Evolutionary conservation across 768 basidiomycete genomes (phyloP).

Genomic region (Leccinellum albellum): DNA sequence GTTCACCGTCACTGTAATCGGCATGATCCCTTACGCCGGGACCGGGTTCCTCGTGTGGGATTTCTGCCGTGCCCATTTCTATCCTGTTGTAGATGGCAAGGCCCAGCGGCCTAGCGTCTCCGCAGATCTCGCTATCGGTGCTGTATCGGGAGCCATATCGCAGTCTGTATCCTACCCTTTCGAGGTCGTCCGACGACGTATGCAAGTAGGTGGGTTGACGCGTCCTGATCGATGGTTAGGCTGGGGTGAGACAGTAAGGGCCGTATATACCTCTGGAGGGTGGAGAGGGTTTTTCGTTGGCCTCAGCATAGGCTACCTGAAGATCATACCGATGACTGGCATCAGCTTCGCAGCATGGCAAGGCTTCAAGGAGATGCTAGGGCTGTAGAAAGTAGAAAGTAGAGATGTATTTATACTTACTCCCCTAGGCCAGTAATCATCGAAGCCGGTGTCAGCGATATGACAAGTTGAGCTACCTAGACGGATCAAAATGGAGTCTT

Average conservation of each 20-base stretch:
- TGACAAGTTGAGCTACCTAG: background rate
- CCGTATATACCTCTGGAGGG: conserved; percentile 66
- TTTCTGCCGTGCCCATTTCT: conserved; percentile 57
- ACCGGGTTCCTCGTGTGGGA: conserved; percentile 94
- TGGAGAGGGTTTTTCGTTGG: conserved; percentile 91
- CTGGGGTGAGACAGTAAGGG: conserved; percentile 65
- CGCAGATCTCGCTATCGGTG: conserved; percentile 80
- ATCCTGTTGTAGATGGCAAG: conserved; percentile 44
- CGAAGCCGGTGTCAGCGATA: background rate
- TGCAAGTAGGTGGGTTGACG: conserved; percentile 91
- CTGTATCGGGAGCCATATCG: conserved; percentile 75
- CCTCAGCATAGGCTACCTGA: conserved; percentile 85
- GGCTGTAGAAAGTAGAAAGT: conserved; percentile 21
- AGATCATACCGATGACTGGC: conserved; percentile 95
- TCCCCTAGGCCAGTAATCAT: background rate
- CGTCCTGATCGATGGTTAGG: conserved; percentile 72
- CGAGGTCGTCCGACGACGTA: conserved; percentile 85
- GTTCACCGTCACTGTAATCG: conserved; percentile 87
- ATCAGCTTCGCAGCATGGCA: conserved; percentile 94
- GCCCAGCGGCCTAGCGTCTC: conserved; percentile 39
- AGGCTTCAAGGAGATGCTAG: conserved; percentile 29
- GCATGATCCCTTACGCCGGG: conserved; percentile 95
- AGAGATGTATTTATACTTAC: background rate
- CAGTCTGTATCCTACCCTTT: conserved; percentile 95
- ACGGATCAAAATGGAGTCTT: background rate